Evolutionary conservation across 1,284 basidiomycete species (phyloP).

Genomic region (Omphalotus olearius): DNA sequence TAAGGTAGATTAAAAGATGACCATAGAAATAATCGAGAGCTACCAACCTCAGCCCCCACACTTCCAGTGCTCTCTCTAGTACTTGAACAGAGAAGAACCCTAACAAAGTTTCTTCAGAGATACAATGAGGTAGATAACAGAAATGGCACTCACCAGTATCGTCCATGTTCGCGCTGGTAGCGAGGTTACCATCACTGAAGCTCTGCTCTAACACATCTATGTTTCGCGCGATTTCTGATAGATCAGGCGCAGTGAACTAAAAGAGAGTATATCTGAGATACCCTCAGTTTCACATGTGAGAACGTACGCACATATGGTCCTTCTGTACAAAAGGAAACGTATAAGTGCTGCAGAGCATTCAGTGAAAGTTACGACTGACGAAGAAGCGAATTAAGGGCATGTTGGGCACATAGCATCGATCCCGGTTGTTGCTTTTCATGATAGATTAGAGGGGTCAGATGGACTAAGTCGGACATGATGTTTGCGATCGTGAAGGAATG

Average conservation of each 20-base stretch:
- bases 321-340: constrained; percentile 35
- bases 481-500: background rate
- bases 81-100: constrained; percentile 89
- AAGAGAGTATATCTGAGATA: constrained; percentile 11
- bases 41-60: constrained; percentile 76
- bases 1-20: constrained; percentile 21
- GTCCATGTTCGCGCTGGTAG: constrained; percentile 78
- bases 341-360: background rate
- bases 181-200: constrained; percentile 43
- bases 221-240: constrained; percentile 74
- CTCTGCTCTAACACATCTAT: constrained; percentile 63
- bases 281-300: constrained; percentile 20
- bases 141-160: constrained; percentile 62
- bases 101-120: constrained; percentile 20
- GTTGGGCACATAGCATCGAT: constrained; percentile 84
- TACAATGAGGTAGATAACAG: background rate
- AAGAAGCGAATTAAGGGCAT: constrained; percentile 77
- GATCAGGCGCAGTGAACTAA: constrained; percentile 82
- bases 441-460: constrained; percentile 57
- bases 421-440: constrained; percentile 74
- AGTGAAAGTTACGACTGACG: constrained; percentile 41
- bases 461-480: constrained; percentile 54
- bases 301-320: constrained; percentile 53
- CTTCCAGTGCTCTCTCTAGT: constrained; percentile 73
- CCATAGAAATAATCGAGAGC: constrained; percentile 7